phyloP scores from a whole-genome alignment of 2,329 filamentous ascomycete species.

The Arachnomyces sp. region DNA sequence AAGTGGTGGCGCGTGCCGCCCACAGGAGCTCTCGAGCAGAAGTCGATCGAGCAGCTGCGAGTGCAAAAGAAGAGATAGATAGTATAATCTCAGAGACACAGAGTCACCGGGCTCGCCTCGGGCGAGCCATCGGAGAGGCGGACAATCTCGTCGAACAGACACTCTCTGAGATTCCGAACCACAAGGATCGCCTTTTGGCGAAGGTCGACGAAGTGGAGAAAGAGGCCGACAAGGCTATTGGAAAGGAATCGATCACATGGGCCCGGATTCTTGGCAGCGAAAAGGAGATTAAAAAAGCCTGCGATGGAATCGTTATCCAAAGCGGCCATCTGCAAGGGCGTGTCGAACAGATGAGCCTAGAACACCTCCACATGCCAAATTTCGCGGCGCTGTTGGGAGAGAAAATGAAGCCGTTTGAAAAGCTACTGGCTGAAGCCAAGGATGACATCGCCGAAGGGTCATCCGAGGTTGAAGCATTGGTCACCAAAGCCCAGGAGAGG shows the following conservation, averaged over 20 bases:
- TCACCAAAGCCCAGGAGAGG: background rate
- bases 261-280: too few species aligned
- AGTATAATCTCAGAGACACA: too few species aligned
- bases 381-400: background rate
- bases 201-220: background rate
- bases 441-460: constrained; percentile 1
- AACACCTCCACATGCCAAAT: background rate
- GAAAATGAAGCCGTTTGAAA: background rate
- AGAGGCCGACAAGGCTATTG: background rate
- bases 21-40: too few species aligned
- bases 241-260: too few species aligned
- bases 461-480: background rate
- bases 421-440: constrained; percentile 1
- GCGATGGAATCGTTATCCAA: too few species aligned
- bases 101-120: too few species aligned
- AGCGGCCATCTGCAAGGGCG: too few species aligned
- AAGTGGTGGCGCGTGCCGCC: too few species aligned
- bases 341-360: background rate
- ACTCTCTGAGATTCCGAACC: background rate
- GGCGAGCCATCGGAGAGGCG: background rate
- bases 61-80: too few species aligned
- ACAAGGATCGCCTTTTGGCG: background rate
- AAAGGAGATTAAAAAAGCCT: too few species aligned
- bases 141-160: background rate
- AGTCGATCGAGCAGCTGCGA: too few species aligned